Base-by-base conservation (phyloP, 192 early-diverging fungal genomes). In the Radiomyces spectabilis region DNA sequence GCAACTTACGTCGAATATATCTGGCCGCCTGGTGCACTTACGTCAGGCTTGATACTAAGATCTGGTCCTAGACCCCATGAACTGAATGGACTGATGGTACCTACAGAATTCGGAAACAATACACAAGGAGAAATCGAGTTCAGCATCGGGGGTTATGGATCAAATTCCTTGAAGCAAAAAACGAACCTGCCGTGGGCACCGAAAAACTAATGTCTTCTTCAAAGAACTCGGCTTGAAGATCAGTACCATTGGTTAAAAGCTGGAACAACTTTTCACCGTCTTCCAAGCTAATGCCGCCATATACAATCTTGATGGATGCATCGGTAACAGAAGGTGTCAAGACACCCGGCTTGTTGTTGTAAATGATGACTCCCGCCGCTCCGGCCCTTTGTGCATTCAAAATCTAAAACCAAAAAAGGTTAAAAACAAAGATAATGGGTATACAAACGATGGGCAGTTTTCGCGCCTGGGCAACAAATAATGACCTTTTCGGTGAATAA, bases 51-150 rank as follows among this genome's bases (percentile, higher is more conserved):
- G 40, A 85, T 65, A 19, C 58, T 69, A 0, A 85, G 71, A 34
- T 85, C 77, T 27, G 80, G 73, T 32, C 76, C 76, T 6, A 85
- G 66, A 5, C 86, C 86, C 66, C 69, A 83, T 1, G 86, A 85
- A 37, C 81, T 82, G 49, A 85, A 85, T 5, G 35, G 24, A 1
- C 83, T 83, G 32, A 79, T 68, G 33, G 60, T 26, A 2, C 81
- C 86, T 69, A 55, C 10, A 13, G 25, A 30, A 21, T 46, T 47
- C 12, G 40, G 40, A 22, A 24, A n/a, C n/a, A n/a, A n/a, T n/a
- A n/a, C n/a, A n/a, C n/a, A n/a, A n/a, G n/a, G n/a, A n/a, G n/a
- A n/a, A n/a, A n/a, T n/a, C n/a, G n/a, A 22, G 21, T 39, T 32
- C 69, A 75, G 7, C 34, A 62, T 16, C 57, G 48, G 40, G 46